Conservation (phyloP, 2,329 filamentous ascomycete species). For the Verticillium longisporum region DNA sequence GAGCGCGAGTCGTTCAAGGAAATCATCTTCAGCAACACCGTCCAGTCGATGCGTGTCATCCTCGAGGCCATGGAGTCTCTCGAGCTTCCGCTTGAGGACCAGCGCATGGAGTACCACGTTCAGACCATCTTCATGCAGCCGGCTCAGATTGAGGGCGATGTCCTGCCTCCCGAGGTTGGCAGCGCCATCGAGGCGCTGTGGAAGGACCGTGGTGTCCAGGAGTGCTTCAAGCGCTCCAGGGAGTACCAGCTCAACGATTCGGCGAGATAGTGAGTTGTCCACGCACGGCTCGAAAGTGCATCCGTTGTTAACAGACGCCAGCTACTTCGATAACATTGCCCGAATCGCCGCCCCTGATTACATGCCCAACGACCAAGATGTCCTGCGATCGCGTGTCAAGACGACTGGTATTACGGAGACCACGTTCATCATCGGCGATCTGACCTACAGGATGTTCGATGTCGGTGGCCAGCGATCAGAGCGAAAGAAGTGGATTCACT, state of each 20-base stretch:
- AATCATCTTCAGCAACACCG: constrained; percentile 65
- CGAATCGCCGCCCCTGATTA: constrained; percentile 89
- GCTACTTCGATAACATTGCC: constrained; percentile 93
- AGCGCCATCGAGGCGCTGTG: constrained; percentile 87
- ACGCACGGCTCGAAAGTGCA: not conserved
- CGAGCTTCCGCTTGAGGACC: constrained; percentile 79
- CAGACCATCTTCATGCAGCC: constrained; percentile 99
- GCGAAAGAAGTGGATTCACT: constrained; percentile 99
- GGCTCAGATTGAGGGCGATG: constrained; percentile 91
- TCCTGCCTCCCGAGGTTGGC: constrained; percentile 88
- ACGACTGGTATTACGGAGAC: constrained; percentile 97
- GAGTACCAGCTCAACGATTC: constrained; percentile 97
- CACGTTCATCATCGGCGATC: constrained; percentile 87
- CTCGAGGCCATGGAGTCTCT: constrained; percentile 64
- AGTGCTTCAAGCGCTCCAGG: constrained; percentile 90
- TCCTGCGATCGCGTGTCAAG: constrained; percentile 92
- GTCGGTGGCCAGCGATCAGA: constrained; percentile 93
- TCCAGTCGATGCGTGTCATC: constrained; percentile 64
- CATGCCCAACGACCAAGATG: constrained; percentile 91
- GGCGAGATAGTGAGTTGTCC: constrained; percentile 76
- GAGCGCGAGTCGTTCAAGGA: constrained; percentile 65
- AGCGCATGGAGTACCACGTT: constrained; percentile 92
- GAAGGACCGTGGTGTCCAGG: constrained; percentile 87
- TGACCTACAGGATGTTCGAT: constrained; percentile 97
- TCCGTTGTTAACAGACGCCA: constrained; percentile 33